phyloP scores from a whole-genome alignment of 306 rosid genomes.

The Sesbania bispinosa region DNA sequence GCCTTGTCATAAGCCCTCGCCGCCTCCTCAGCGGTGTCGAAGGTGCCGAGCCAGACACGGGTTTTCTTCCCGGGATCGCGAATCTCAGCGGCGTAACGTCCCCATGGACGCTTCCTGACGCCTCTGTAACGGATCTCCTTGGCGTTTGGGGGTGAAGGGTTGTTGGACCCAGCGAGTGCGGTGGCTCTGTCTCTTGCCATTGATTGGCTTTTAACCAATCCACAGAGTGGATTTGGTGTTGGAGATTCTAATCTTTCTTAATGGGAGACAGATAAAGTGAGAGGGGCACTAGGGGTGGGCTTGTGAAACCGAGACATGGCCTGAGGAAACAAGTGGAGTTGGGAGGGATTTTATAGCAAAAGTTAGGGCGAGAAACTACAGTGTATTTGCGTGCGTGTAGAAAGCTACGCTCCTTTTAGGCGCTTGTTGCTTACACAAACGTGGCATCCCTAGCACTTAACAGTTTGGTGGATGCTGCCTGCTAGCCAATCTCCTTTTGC shows the following conservation, averaged over 20 bases:
- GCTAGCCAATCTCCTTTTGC: conserved; percentile 26
- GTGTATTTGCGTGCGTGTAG: conserved; percentile 32
- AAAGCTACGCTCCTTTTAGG: conserved; percentile 64
- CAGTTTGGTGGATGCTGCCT: conserved; percentile 24
- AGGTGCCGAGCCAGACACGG: conserved; percentile 88
- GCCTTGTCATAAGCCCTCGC: conserved; percentile 84
- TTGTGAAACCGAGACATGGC: conserved; percentile 23
- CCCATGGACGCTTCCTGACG: conserved; percentile 87
- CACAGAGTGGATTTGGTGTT: too few species aligned
- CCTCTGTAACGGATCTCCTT: conserved; percentile 81
- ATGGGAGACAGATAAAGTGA: background rate
- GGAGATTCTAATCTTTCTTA: too few species aligned
- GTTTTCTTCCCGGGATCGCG: conserved; percentile 85
- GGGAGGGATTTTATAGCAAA: conserved; percentile 28
- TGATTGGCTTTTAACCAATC: too few species aligned
- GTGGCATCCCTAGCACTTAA: conserved; percentile 56
- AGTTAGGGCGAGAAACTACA: background rate
- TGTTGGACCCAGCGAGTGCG: background rate
- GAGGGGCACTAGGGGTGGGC: background rate
- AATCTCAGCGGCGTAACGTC: conserved; percentile 94
- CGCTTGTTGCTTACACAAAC: conserved; percentile 44
- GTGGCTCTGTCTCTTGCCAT: conserved; percentile 51
- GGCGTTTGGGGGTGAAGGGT: background rate
- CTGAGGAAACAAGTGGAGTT: conserved; percentile 22
- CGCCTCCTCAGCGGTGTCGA: conserved; percentile 80